Evolutionary conservation across 371 early-diverging fungal species (phyloP).

Genomic region (Gilbertella persicaria): DNA sequence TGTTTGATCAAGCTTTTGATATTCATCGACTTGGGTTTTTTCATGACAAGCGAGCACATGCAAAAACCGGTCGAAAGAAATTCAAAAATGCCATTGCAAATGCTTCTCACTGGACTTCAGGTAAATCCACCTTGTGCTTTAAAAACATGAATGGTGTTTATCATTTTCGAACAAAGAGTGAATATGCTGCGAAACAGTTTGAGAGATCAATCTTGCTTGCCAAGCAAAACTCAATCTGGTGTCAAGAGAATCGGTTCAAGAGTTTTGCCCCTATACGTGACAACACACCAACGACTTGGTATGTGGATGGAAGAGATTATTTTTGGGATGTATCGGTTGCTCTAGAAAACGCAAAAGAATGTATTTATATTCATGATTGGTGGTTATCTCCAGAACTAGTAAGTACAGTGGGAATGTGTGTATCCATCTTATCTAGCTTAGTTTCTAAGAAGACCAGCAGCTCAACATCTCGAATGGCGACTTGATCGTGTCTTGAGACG

Average conservation of each 20-base stretch:
- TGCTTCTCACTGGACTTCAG: conserved; percentile 41
- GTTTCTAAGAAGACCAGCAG: conserved; percentile 76
- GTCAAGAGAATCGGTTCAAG: conserved; percentile 61
- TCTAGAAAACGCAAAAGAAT: conserved; percentile 71
- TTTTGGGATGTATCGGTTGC: conserved; percentile 79
- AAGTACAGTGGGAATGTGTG: neutral
- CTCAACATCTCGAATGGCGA: conserved; percentile 67
- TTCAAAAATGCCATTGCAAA: conserved; percentile 33
- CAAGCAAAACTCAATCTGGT: conserved; percentile 53
- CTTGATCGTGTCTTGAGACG: conserved; percentile 78
- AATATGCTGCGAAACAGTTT: conserved; percentile 54
- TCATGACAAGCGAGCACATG: conserved; percentile 13
- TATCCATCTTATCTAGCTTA: conserved; percentile 16
- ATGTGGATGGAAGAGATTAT: conserved; percentile 83
- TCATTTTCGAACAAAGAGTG: conserved; percentile 57
- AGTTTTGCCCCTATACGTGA: conserved; percentile 79
- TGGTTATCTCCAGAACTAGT: conserved; percentile 62
- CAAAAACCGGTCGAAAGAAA: conserved; percentile 15
- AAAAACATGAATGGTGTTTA: conserved; percentile 48
- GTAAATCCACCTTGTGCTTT: conserved; percentile 38
- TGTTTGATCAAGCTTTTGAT: conserved; percentile 51
- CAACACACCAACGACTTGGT: conserved; percentile 62
- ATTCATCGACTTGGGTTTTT: conserved; percentile 24
- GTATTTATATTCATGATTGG: conserved; percentile 92
- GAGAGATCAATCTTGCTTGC: conserved; percentile 39